Base-by-base conservation (phyloP, 768 basidiomycete genomes). In the Mycena floridula region DNA sequence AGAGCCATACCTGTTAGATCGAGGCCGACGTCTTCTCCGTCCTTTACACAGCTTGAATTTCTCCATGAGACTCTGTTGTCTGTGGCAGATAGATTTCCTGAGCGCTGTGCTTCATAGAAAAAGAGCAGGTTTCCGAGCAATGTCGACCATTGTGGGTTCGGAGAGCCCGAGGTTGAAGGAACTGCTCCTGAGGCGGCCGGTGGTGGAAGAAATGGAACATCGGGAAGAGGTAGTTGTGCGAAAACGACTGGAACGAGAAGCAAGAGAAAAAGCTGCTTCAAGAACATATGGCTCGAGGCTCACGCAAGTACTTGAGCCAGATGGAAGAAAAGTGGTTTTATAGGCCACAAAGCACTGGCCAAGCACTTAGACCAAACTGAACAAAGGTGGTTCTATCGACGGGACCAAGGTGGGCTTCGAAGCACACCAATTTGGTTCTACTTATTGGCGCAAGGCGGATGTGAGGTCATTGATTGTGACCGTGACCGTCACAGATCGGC, bases 81-180 rank as follows among this genome's bases (percentile, higher is more conserved):
- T 11, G 64, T 54, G n/a, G n/a, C n/a, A 1, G 84, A 76, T 13
- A 95, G 72, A 35, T 70, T 70, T 13, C 93, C 93, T 43, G 86
- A 88, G 16, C 93, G 73, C 56, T 96, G 93, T 1, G 83, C 91
- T 50, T 96, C 93, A 57, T 93, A 96, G 62, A 95, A 95, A 57
- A 81, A 95, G 22, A 95, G 59, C 22, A 85, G 61, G 59, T 85
- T 81, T 3, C 92, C 93, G 0, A 95, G 74, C 3, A 95, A 61
- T 40, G 71, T 83, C 5, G 82, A 74, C 90, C 92, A 95, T 59
- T 92, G 88, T 3, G 76, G 54, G 58, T 92, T 92, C 32, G 86
- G 81, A 48, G 58, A 51, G 7, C 64, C 61, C 12, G 64, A 50
- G 16, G 52, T 43, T 8, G 60, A 23, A 15, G 69, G 51, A 35